Evolutionary conservation across 768 basidiomycete genomes (phyloP), one percentile per base, ranked within the genome.

Genomic region (Kwoniella pini): DNA sequence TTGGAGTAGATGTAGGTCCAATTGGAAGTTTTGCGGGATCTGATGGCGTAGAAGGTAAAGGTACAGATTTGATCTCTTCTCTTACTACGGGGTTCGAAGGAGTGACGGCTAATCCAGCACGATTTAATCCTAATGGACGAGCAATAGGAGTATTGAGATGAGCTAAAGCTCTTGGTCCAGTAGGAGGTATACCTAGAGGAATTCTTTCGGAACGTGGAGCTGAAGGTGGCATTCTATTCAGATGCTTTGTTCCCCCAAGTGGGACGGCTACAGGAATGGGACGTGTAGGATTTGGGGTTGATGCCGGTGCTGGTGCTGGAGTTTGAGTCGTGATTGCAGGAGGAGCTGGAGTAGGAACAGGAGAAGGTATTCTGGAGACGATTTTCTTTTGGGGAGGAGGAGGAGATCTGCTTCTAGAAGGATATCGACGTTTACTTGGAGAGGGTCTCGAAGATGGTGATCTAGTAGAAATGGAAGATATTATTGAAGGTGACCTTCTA

Each of bases 171-270:
- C 66, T 46, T 21, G 68, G 68, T 12, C 68, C 68, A 5, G 63
- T 55, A 4, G 62, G 66, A 12, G 67, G 67, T 12, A 58, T 51
- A 31, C 48, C 54, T 39, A 56, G 15, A 11, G 60, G 60, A 26
- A 64, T 31, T 45, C 69, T 46, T 17, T 71, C 69, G 24, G 60
- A 61, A 24, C 69, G 33, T 5, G 69, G 69, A 11, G 63, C 69
- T 10, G 60, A 64, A n/a, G 69, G 69, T 26, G 70, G 70, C 12
- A 67, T 60, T 13, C 57, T 36, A 50, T 50, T 13, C 13, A 24
- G 30, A n/a, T 50, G 28, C 30, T 17, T 30, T 31, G 30, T 30
- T 10, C 28, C 24, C 15, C 15, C n/a, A 17, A 54, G 33, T 4
- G 38, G 52, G 10, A 33, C 21, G n/a, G 48, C 28, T 13, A 50